Evolutionary conservation across 2,329 filamentous ascomycete genomes (phyloP).

Genomic region (Epichloe gansuensis): DNA sequence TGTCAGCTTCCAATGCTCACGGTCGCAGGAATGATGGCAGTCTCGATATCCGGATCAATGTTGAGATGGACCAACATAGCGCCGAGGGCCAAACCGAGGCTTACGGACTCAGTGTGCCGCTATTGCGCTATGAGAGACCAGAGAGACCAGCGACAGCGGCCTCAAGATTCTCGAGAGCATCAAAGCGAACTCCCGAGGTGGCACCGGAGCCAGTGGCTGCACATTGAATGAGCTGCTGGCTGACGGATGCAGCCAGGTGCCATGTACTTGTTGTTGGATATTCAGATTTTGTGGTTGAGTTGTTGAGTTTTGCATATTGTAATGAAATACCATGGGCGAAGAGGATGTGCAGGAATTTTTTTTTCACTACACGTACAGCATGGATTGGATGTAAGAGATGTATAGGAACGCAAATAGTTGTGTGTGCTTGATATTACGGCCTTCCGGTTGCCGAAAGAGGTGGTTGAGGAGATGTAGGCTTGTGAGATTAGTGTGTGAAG

Average conservation of each 20-base stretch:
- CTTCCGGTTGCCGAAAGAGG: too few relatives aligned
- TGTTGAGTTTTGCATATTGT: not conserved
- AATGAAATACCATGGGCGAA: not conserved
- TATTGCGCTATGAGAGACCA: conserved; percentile 34
- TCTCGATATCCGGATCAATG: conserved; percentile 73
- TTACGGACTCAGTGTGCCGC: conserved; percentile 80
- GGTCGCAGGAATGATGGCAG: conserved; percentile 44
- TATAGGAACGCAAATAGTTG: not conserved
- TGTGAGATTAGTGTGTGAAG: too few relatives aligned
- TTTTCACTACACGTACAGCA: not conserved
- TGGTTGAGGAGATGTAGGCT: too few relatives aligned
- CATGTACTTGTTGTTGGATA: not conserved
- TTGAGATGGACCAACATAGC: conserved; percentile 80
- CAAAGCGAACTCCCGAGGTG: not conserved
- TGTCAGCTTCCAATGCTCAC: conserved; percentile 49
- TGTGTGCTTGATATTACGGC: too few relatives aligned
- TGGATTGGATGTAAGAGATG: not conserved
- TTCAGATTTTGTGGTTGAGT: not conserved
- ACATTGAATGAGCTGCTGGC: not conserved
- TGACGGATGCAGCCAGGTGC: not conserved
- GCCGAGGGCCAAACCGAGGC: conserved; percentile 65
- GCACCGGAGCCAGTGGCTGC: not conserved
- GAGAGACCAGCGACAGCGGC: conserved; percentile 4
- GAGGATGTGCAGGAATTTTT: not conserved
- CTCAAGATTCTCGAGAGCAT: conserved; percentile 5